phyloP scores from a whole-genome alignment of 306 rosid species.

The Acacia confusa region DNA sequence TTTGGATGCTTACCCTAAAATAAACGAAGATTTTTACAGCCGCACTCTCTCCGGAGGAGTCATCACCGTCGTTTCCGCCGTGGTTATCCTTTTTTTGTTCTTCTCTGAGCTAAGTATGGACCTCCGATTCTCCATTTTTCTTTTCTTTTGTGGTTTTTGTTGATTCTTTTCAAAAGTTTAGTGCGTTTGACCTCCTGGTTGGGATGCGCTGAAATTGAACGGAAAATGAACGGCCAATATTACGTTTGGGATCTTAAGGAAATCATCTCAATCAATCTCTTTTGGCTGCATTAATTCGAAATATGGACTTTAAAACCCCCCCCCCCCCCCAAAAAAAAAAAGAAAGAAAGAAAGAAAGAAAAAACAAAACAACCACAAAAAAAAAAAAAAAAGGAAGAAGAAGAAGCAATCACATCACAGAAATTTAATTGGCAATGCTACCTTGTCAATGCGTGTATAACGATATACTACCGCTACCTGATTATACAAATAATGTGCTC shows the following conservation, averaged over 20 bases:
- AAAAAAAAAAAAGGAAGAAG: too few species aligned
- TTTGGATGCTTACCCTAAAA: conserved; percentile 92
- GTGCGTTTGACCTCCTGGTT: conserved; percentile 10
- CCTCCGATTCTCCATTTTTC: not conserved
- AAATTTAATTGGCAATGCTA: not conserved
- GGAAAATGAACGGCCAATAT: not conserved
- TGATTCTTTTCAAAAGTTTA: conserved; percentile 1
- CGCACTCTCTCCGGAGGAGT: conserved; percentile 91
- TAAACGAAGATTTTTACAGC: conserved; percentile 83
- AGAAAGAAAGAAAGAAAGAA: too few species aligned
- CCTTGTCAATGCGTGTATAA: not conserved
- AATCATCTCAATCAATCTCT: conserved; percentile 9
- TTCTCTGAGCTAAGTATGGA: conserved; percentile 82
- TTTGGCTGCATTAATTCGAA: conserved; percentile 25
- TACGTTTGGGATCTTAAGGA: conserved; percentile 27
- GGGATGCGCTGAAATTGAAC: not conserved
- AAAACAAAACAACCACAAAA: too few species aligned
- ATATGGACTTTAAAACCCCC: not conserved
- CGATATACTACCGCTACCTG: not conserved
- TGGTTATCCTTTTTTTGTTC: conserved; percentile 73
- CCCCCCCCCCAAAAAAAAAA: too few species aligned
- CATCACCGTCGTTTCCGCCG: conserved; percentile 71
- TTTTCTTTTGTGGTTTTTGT: not conserved
- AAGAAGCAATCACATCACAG: not conserved
- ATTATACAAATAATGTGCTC: not conserved